phyloP scores from a whole-genome alignment of 2,329 filamentous ascomycete genomes.

The Ascochyta koolunga region DNA sequence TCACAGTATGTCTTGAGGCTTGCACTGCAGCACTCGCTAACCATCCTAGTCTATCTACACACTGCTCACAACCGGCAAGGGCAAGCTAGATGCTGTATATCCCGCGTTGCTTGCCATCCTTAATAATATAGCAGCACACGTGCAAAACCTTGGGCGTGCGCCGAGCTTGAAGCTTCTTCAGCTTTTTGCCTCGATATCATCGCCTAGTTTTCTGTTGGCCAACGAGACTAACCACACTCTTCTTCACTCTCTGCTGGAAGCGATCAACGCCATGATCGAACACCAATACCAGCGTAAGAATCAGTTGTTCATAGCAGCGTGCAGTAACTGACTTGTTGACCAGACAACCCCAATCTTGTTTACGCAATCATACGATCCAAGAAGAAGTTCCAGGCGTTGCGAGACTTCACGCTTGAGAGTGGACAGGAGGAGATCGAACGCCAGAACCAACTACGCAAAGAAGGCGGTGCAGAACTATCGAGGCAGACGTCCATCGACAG shows the following conservation, averaged over 20 bases:
- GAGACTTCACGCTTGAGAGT: conserved; percentile 88
- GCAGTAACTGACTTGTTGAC: background rate
- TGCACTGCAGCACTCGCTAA: conserved; percentile 28
- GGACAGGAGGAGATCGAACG: conserved; percentile 90
- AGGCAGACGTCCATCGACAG: conserved; percentile 71
- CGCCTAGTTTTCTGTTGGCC: conserved; percentile 86
- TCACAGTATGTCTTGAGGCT: conserved; percentile 67
- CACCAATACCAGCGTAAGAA: conserved; percentile 78
- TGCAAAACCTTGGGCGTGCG: conserved; percentile 75
- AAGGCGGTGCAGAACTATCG: conserved; percentile 46
- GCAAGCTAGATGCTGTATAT: conserved; percentile 88
- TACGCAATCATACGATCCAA: conserved; percentile 79
- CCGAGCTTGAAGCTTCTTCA: conserved; percentile 85
- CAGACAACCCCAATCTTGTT: conserved; percentile 81
- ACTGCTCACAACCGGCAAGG: conserved; percentile 88
- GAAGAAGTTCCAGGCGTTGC: conserved; percentile 82
- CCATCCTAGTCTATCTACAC: conserved; percentile 78
- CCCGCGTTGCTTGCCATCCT: conserved; percentile 90
- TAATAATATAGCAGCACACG: conserved; percentile 87
- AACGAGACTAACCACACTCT: conserved; percentile 90
- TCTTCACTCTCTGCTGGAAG: conserved; percentile 81
- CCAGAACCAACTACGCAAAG: conserved; percentile 74
- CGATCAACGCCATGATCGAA: conserved; percentile 87
- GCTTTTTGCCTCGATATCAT: conserved; percentile 89
- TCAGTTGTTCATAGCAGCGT: background rate